Base-by-base conservation (phyloP, 805 yeast genomes). In the Metschnikowia similis region DNA sequence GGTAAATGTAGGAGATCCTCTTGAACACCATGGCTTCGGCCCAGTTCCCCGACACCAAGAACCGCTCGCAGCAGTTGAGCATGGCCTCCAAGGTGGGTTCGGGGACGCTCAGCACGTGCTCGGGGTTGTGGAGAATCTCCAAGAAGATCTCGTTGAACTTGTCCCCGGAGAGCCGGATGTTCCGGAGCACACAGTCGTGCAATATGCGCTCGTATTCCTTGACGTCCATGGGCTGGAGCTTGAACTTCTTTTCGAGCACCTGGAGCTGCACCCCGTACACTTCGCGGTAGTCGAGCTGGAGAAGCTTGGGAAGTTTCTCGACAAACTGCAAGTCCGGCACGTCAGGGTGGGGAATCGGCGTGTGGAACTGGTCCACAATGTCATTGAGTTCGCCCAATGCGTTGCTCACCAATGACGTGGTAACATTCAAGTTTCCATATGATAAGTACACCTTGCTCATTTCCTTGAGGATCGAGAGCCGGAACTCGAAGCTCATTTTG, bases 1-100 rank as follows among this genome's bases (percentile, higher is more conserved):
- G 62, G 58, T 67, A 70, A 41, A 69, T 45, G 41, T 58, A 58
- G 42, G 63, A 65, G 9, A 67, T 41, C 16, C 55, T 56, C 17
- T 63, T 52, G 55, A 45, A 47, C 35, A 54, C n/a, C 36, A 54
- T 52, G 11, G 57, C 54, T 47, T 70, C 72, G 8, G 60, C 60
- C 61, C 68, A 62, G 52, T 63, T 70, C 6, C 68, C 71, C 10
- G 59, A 31, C 10, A 67, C 65, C 42, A 72, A 56, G 50, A 63
- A 56, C n/a, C 59, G 52, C 52, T 72, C 75, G 48, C 67, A 60
- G 17, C 57, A 50, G 6, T 48, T 41, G 6, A 71, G 52, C 8
- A 65, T 53, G 11, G 40, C 14, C 5, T 40, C 50, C 16, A 64
- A 50, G 13, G 51, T 14, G 8, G 14, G 11, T 5, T 9, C 8